A percentile compares a stretch with the other conserved stretches of the same genome.
phyloP scores from a whole-genome alignment of 805 yeast species.

The Ogataea zsoltii region DNA sequence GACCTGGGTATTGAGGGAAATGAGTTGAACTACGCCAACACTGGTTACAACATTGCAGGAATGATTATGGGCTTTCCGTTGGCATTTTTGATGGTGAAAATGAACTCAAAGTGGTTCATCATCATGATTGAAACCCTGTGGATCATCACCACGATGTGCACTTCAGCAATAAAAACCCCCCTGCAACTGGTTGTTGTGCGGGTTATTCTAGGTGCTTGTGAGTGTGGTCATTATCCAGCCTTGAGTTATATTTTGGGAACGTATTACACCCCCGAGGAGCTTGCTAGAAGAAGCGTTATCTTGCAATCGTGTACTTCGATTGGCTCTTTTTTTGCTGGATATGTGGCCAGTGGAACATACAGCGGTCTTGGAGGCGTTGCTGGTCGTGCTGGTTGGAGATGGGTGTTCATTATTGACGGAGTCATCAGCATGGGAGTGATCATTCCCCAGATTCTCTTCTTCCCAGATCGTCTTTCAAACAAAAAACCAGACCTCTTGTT shows the following conservation, averaged over 20 bases:
- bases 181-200: constrained; percentile 25
- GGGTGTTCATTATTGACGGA: constrained; percentile 67
- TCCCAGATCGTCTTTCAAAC: constrained; percentile 49
- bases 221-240: constrained; percentile 12
- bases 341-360: constrained; percentile 55
- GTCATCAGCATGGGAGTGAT: constrained; percentile 56
- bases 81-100: constrained; percentile 41
- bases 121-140: not conserved
- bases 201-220: constrained; percentile 41
- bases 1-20: constrained; percentile 23
- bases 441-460: constrained; percentile 51
- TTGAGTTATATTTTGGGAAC: constrained; percentile 37
- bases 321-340: constrained; percentile 46
- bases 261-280: constrained; percentile 54
- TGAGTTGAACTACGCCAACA: not conserved
- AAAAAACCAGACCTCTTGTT: constrained; percentile 32
- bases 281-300: constrained; percentile 58
- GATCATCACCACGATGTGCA: constrained; percentile 1
- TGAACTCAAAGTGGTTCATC: constrained; percentile 11
- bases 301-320: constrained; percentile 36
- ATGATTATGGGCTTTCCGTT: constrained; percentile 56
- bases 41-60: constrained; percentile 40
- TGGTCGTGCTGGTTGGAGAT: constrained; percentile 64
- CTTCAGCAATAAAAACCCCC: not conserved
- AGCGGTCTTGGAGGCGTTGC: constrained; percentile 43